These are phyloP conservation scores for Berkeleyomyces rouxiae DNA, from an alignment of 2,329 filamentous ascomycete genomes.

Conservation along the genomic window DNA sequence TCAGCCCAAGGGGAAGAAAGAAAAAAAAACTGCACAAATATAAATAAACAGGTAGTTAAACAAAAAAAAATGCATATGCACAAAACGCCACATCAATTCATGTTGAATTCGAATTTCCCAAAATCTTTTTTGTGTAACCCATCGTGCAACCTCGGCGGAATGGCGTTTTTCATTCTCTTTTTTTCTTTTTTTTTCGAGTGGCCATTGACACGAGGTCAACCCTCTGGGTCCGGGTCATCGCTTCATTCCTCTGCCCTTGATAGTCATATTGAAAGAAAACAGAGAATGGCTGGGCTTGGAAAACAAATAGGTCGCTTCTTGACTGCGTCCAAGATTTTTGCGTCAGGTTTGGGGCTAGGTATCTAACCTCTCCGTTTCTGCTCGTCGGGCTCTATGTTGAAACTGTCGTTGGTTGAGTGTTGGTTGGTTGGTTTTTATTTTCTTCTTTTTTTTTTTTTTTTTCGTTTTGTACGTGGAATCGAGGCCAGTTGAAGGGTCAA, in stretches of 20 bases:
- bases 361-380: too few species aligned
- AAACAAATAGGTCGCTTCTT: too few species aligned
- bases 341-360: too few species aligned
- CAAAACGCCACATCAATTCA: neutral
- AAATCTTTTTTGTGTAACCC: neutral
- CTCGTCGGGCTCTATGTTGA: too few species aligned
- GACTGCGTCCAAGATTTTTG: too few species aligned
- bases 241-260: too few species aligned
- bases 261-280: too few species aligned
- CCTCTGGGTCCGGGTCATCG: too few species aligned
- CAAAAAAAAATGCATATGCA: neutral
- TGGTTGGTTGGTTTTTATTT: neutral
- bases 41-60: neutral
- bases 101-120: neutral
- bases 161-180: neutral
- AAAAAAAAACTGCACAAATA: neutral
- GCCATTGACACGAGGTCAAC: too few species aligned
- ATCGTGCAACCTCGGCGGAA: neutral
- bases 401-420: too few species aligned
- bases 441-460: neutral
- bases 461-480: neutral
- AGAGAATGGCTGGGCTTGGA: too few species aligned
- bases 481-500: neutral
- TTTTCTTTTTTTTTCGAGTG: neutral
- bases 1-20: neutral